Percentiles rank a stretch among this genome's conserved stretches.
phyloP scores from a whole-genome alignment of 2,329 filamentous ascomycete genomes.

The Botrytis elliptica region DNA sequence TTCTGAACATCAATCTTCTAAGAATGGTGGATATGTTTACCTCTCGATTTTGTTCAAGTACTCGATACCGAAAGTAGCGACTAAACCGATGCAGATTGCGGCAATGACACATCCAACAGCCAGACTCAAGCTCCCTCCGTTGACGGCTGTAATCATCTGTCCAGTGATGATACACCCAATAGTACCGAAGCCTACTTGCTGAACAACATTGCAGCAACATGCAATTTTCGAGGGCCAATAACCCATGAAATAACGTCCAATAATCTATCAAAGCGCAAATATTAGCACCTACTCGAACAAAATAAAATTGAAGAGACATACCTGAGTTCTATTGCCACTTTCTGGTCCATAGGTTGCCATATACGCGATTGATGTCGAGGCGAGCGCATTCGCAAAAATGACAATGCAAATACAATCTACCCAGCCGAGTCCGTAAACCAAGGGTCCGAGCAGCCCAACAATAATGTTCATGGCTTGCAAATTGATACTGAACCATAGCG shows the following conservation, averaged over 20 bases:
- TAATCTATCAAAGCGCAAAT: conserved; percentile 42
- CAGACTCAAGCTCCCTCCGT: conserved; percentile 16
- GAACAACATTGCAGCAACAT: conserved; percentile 59
- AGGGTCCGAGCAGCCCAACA: conserved; percentile 59
- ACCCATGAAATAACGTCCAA: conserved; percentile 60
- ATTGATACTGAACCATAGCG: conserved; percentile 62
- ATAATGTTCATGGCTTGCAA: conserved; percentile 61
- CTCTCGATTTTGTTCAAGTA: conserved; percentile 25
- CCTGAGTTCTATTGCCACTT: conserved; percentile 60
- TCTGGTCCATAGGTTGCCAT: conserved; percentile 60
- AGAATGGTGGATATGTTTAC: neutral
- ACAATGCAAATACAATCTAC: conserved; percentile 53
- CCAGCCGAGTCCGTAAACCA: conserved; percentile 56
- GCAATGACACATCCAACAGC: conserved; percentile 26
- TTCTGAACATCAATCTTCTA: neutral
- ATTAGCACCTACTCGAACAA: neutral
- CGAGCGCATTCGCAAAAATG: conserved; percentile 55
- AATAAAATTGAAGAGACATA: conserved; percentile 30
- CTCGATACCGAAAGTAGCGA: conserved; percentile 25
- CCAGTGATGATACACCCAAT: conserved; percentile 48
- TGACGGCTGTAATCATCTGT: conserved; percentile 29
- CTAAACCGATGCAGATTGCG: conserved; percentile 24
- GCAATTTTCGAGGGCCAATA: conserved; percentile 63
- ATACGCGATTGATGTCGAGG: conserved; percentile 53
- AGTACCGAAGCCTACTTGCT: conserved; percentile 59